These are phyloP conservation scores for Tympanopsis confertula DNA, from an alignment of 2,329 filamentous ascomycete species.

Conservation along the genomic window DNA sequence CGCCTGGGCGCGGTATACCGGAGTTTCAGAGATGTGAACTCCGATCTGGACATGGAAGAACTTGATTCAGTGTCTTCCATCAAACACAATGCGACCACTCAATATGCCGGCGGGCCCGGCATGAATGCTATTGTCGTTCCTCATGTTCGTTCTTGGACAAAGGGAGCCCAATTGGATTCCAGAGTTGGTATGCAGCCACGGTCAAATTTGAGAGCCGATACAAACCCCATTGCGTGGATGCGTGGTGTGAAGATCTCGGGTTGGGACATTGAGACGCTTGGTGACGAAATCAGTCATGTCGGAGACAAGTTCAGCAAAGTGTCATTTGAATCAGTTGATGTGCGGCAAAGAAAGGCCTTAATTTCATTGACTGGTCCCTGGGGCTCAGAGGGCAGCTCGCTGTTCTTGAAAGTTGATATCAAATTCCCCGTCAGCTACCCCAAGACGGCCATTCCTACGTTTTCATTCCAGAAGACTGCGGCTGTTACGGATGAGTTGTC, in stretches of 20 bases:
- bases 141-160: not conserved
- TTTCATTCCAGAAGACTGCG: conserved; percentile 40
- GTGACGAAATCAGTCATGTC: conserved; percentile 49
- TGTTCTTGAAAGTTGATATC: conserved; percentile 44
- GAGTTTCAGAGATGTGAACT: conserved; percentile 35
- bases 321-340: conserved; percentile 44
- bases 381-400: conserved; percentile 34
- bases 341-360: conserved; percentile 36
- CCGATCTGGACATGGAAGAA: conserved; percentile 17
- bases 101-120: not conserved
- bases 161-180: not conserved
- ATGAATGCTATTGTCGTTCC: not conserved
- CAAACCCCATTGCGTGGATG: conserved; percentile 52
- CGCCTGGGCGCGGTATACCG: conserved; percentile 41
- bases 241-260: conserved; percentile 48
- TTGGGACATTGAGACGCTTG: conserved; percentile 37
- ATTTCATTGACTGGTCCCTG: conserved; percentile 50
- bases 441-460: conserved; percentile 30
- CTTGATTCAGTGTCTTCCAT: too few relatives aligned
- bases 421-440: conserved; percentile 47
- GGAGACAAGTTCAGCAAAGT: conserved; percentile 50
- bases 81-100: too few relatives aligned
- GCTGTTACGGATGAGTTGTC: conserved; percentile 20
- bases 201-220: not conserved
- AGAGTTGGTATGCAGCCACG: conserved; percentile 1